Evolutionary conservation across 2,329 filamentous ascomycete species (phyloP), one percentile per base, ranked within the genome.

Genomic region (Colletotrichum godetiae): DNA sequence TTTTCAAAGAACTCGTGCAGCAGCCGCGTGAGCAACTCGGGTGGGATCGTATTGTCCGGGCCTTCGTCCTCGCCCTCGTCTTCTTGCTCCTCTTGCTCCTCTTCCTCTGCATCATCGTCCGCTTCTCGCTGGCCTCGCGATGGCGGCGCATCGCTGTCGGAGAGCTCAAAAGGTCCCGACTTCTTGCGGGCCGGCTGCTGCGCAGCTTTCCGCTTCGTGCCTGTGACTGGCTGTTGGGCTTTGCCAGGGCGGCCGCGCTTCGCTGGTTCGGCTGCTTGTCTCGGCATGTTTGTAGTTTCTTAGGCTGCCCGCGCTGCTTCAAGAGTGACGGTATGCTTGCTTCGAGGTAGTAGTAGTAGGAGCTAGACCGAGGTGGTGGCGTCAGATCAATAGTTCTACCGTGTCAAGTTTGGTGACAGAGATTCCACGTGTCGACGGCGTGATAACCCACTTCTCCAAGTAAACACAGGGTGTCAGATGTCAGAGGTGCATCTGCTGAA

Each of bases 1-100:
- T 89, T 88, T 77, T 92, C 87, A 79, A 98, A 98, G 80, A 93
- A 91, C 77, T 95, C 91, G 80, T 97, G 92, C 42, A 98, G 86
- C 4, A 98, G 84, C 46, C 91, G 89, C 11, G 93, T 93, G 53
- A 98, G 84, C 0, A 98, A 86, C 56, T 94, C 91, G 4, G 89
- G 86, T 0, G 95, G 94, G 33, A 98, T 93, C 1, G 88, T 82
- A 61, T 84, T 84, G 75, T 85, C 84, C 35, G 81, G 80, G 8
- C 83, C 79, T 12, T 82, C 82, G 13, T 84, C 73, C 5, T 76
- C 77, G 15, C 77, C 76, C 1, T 80, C 78, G 1, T 79, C 78
- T 3, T 77, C 78, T 3, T 78, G 79, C 10, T 77, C 77, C 5
- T 77, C 77, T 61, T 49, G 65, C 7, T 61, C 70, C 8, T 58